These are phyloP conservation scores for Rhodotorula kratochvilovae DNA, from an alignment of 768 basidiomycete genomes.

Conservation along the genomic window DNA sequence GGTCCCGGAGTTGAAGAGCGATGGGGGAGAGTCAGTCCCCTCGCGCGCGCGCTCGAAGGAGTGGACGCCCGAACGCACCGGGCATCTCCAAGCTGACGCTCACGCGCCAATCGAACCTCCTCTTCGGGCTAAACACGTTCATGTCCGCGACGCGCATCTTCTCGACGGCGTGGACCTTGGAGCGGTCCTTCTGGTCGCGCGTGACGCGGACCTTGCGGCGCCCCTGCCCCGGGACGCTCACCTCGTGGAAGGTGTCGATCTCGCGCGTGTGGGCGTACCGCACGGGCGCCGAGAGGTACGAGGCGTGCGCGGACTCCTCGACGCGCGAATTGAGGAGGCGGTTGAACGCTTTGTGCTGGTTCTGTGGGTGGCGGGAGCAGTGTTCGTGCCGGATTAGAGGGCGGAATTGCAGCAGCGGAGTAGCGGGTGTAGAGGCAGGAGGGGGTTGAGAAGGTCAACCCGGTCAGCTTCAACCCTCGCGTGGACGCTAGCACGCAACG, in stretches of 20 bases:
- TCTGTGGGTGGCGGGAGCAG: constrained; percentile 52
- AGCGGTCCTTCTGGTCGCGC: constrained; percentile 66
- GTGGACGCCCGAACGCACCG: constrained; percentile 52
- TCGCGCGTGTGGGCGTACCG: constrained; percentile 71
- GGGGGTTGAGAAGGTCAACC: not conserved
- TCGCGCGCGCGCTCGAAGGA: no score
- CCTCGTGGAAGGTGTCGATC: constrained; percentile 49
- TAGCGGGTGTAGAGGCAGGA: not conserved
- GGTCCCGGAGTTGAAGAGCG: no score
- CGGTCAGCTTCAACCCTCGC: not conserved
- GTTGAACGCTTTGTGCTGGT: constrained; percentile 84
- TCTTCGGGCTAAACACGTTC: constrained; percentile 78
- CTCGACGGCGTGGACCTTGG: constrained; percentile 60
- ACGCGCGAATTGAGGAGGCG: constrained; percentile 76
- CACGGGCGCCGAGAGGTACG: constrained; percentile 58
- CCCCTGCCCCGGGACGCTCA: constrained; percentile 48
- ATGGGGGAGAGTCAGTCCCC: not conserved
- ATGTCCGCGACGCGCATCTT: constrained; percentile 82
- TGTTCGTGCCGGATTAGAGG: no score
- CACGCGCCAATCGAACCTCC: constrained; percentile 81
- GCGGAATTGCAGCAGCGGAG: no score
- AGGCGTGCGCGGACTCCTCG: constrained; percentile 55
- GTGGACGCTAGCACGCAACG: constrained; percentile 44
- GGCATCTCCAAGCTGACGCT: constrained; percentile 89
- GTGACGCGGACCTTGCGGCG: constrained; percentile 71